These are phyloP conservation scores for Syzygium aqueum DNA, from an alignment of 345 rosid species.

Conservation along the genomic window DNA sequence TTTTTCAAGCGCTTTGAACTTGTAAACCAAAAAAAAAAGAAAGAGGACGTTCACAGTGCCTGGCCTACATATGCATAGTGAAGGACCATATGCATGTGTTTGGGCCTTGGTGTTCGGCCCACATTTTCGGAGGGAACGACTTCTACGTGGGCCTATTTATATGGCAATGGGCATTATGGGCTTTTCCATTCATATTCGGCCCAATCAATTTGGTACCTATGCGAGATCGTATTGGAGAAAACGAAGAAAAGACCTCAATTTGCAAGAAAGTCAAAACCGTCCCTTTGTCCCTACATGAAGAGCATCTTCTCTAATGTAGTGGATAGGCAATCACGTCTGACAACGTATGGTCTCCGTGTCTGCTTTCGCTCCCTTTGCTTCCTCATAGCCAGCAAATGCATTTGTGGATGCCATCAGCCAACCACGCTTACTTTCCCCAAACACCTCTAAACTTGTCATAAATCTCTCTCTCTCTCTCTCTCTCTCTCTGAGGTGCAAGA, in stretches of 20 bases:
- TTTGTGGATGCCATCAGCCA: neutral
- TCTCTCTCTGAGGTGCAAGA: neutral
- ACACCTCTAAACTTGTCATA: neutral
- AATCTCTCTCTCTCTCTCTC: neutral
- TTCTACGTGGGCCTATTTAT: neutral
- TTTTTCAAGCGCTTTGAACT: too few species aligned
- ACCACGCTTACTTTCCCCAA: neutral
- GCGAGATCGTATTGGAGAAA: neutral
- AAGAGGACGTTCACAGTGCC: too few species aligned
- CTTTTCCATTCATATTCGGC: neutral
- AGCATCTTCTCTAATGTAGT: neutral
- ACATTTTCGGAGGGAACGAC: neutral
- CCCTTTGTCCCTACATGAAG: neutral
- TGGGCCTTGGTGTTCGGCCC: neutral
- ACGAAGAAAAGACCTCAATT: neutral
- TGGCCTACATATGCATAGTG: neutral
- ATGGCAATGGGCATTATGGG: neutral
- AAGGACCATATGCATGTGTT: neutral
- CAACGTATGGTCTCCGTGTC: neutral
- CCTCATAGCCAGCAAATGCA: neutral
- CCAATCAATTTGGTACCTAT: neutral
- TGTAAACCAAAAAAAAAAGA: too few species aligned
- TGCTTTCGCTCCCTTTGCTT: neutral
- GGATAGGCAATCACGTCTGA: neutral
- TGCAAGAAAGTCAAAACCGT: neutral